phyloP scores from a whole-genome alignment of 495 filamentous ascomycete genomes.

The Bathelium albidoporum region DNA sequence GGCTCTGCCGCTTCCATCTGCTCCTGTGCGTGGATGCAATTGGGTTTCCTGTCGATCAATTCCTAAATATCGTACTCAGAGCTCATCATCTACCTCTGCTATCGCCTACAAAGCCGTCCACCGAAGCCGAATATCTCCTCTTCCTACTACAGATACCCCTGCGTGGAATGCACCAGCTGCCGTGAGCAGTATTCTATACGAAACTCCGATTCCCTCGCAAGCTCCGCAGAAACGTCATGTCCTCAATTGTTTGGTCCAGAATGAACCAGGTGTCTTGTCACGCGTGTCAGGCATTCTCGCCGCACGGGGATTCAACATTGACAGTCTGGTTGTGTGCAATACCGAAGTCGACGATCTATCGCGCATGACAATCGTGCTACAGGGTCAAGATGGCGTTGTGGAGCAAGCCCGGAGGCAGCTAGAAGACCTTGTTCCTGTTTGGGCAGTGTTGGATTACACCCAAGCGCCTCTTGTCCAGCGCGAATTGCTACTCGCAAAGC shows the following conservation, averaged over 20 bases:
- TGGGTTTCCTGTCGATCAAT: neutral
- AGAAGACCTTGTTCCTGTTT: slow-evolving; percentile 93
- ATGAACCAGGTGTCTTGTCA: slow-evolving; percentile 93
- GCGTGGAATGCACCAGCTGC: slow-evolving; percentile 91
- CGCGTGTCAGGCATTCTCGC: slow-evolving; percentile 94
- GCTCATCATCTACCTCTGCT: slow-evolving; percentile 72
- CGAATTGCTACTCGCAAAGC: slow-evolving; percentile 90
- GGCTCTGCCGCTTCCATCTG: slow-evolving; percentile 20
- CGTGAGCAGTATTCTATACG: slow-evolving; percentile 96
- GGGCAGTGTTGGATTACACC: slow-evolving; percentile 96
- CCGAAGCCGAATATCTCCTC: slow-evolving; percentile 61
- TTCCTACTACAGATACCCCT: slow-evolving; percentile 63
- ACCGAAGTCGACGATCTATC: slow-evolving; percentile 97
- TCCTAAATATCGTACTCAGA: slow-evolving; percentile 3
- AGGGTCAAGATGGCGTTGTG: slow-evolving; percentile 92
- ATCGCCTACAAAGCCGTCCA: slow-evolving; percentile 97
- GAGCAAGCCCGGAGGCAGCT: slow-evolving; percentile 94
- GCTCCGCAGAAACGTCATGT: slow-evolving; percentile 86
- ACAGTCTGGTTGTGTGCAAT: slow-evolving; percentile 92
- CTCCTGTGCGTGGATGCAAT: neutral
- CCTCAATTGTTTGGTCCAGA: slow-evolving; percentile 97
- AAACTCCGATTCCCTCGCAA: slow-evolving; percentile 76
- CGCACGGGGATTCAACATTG: slow-evolving; percentile 96
- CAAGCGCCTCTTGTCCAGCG: slow-evolving; percentile 87
- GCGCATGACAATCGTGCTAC: slow-evolving; percentile 96